Evolutionary conservation across 2,329 filamentous ascomycete genomes (phyloP), one percentile per base, ranked within the genome.

Genomic region (Colletotrichum melonis): DNA sequence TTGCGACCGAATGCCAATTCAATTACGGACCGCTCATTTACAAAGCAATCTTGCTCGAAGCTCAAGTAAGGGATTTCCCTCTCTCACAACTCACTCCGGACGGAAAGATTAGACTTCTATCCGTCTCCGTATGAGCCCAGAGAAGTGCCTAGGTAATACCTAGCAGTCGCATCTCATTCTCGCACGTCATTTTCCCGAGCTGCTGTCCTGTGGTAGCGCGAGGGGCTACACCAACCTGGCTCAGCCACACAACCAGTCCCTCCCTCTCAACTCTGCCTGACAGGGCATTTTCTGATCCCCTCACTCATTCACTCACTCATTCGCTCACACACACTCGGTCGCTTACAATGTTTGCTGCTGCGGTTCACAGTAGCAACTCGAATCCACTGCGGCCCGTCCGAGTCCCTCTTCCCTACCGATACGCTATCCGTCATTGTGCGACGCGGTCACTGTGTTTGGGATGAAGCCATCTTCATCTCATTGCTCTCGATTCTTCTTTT

Each of bases 221-320:
- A 57, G 58, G 58, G 69, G 56, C 46, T 55, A 30, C 28, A 46
- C n/a, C 28, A 30, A 32, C 63, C 16, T 14, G n/a, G 56, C 69
- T 69, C 38, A 60, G 69, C 69, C 69, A 63, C 67, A 63, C 24
- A 58, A 19, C 42, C 8, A n/a, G 19, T 46, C n/a, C 63, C 26
- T 49, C 28, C 49, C 49, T 9, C 28, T 28, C 22, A 24, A 68
- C 49, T 72, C 58, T 72, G 69, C 69, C 69, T 72, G 52, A 72
- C 69, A 63, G 69, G 69, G 69, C 69, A 46, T 52, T 69, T 69
- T 67, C 16, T 62, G 2, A 1, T 26, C 35, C 65, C 35, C 30
- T 63, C 55, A 32, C 32, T 58, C 68, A 26, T 22, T 9, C 26
- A 56, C 58, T 5, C 46, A 14, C 42, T 26, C 56, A 32, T 7